phyloP scores from a whole-genome alignment of 805 yeast species.

The Hanseniaspora hatyaiensis region DNA sequence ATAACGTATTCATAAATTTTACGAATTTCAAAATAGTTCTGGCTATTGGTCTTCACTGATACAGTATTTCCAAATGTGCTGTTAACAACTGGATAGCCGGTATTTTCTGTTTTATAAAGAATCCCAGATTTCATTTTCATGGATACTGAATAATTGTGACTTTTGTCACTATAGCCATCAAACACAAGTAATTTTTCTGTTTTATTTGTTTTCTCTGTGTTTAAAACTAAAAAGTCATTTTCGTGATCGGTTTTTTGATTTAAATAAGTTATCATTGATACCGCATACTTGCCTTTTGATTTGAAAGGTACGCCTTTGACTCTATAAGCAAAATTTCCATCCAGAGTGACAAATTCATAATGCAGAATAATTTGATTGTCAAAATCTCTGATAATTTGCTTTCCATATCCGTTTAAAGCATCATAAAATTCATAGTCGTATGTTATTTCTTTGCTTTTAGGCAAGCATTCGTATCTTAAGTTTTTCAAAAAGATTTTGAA shows the following conservation, averaged over 20 bases:
- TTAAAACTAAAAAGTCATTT: not conserved
- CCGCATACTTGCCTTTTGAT: slow-evolving; percentile 34
- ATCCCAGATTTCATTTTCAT: slow-evolving; percentile 45
- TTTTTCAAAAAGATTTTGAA: slow-evolving; percentile 2
- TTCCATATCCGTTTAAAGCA: slow-evolving; percentile 69
- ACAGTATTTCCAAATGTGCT: slow-evolving; percentile 53
- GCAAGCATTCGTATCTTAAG: slow-evolving; percentile 71
- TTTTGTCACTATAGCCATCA: slow-evolving; percentile 46
- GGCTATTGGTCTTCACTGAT: slow-evolving; percentile 60
- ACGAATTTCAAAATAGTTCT: slow-evolving; percentile 61
- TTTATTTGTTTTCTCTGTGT: not conserved
- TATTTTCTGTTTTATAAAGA: slow-evolving; percentile 19
- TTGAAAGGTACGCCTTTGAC: slow-evolving; percentile 53
- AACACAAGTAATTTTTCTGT: slow-evolving; percentile 21
- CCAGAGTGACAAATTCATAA: slow-evolving; percentile 63
- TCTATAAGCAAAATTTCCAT: slow-evolving; percentile 70
- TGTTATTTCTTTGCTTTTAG: slow-evolving; percentile 52
- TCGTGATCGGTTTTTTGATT: slow-evolving; percentile 39
- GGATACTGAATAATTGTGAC: slow-evolving; percentile 52
- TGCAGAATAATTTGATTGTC: slow-evolving; percentile 51
- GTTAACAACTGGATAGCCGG: slow-evolving; percentile 35
- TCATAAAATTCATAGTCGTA: slow-evolving; percentile 88
- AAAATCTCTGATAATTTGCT: slow-evolving; percentile 58
- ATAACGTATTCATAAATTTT: slow-evolving; percentile 62
- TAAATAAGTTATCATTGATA: slow-evolving; percentile 61